A percentile compares a stretch with the other conserved stretches of the same genome.
phyloP scores from a whole-genome alignment of 192 early-diverging fungal species.

The Entomortierella lignicola region DNA sequence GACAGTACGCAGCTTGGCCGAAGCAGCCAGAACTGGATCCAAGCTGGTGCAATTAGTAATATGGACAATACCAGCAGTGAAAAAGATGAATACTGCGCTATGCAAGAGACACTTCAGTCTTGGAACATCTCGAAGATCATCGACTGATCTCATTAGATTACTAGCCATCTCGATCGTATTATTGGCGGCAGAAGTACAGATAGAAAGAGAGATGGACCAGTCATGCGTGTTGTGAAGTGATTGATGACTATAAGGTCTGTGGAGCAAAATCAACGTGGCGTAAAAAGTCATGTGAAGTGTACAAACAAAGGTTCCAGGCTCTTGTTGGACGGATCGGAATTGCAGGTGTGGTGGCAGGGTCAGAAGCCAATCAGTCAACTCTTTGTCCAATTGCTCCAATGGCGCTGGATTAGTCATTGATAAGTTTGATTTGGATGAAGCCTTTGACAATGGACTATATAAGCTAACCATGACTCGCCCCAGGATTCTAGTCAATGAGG shows the following conservation, averaged over 20 bases:
- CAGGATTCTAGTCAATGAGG: constrained; percentile 50
- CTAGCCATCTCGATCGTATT: constrained; percentile 56
- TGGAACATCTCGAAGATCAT: constrained; percentile 35
- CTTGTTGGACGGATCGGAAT: constrained; percentile 57
- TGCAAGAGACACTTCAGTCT: constrained; percentile 36
- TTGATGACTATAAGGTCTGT: constrained; percentile 62
- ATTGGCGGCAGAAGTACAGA: constrained; percentile 56
- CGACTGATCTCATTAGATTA: constrained; percentile 35
- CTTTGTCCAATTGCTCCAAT: constrained; percentile 58
- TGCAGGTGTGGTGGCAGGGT: constrained; percentile 62
- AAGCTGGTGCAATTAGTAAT: constrained; percentile 52
- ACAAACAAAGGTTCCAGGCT: constrained; percentile 50
- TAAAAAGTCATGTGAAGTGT: constrained; percentile 65
- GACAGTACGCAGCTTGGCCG: constrained; percentile 49
- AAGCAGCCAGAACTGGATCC: constrained; percentile 44
- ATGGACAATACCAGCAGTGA: constrained; percentile 54
- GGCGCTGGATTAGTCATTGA: constrained; percentile 57
- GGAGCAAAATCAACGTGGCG: constrained; percentile 63
- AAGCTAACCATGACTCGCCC: constrained; percentile 52
- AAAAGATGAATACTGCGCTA: constrained; percentile 49
- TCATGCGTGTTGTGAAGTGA: constrained; percentile 20
- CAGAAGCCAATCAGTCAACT: constrained; percentile 59
- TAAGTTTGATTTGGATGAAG: constrained; percentile 14
- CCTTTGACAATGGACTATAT: constrained; percentile 48
- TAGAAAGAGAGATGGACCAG: constrained; percentile 46